Evolutionary conservation across 805 yeast genomes (phyloP).

Genomic region (Candida takata): DNA sequence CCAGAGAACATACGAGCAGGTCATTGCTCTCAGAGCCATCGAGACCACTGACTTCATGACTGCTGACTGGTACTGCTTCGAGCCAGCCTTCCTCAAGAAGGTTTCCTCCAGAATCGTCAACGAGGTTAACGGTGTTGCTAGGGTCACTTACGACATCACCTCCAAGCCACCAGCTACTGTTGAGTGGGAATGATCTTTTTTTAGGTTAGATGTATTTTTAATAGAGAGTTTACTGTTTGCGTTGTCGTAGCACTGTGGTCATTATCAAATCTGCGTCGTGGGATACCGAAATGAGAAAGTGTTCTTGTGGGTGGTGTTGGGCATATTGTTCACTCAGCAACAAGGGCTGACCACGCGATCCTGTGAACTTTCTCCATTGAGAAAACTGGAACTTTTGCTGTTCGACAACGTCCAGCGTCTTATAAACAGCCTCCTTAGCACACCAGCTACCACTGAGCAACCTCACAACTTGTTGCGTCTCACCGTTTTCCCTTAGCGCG

Average conservation of each 20-base stretch:
- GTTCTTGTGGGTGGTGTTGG: slow-evolving; percentile 28
- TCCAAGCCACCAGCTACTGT: slow-evolving; percentile 99
- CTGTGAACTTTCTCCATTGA: slow-evolving; percentile 48
- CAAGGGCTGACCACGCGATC: slow-evolving; percentile 36
- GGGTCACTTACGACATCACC: slow-evolving; percentile 97
- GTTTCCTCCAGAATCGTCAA: slow-evolving; percentile 95
- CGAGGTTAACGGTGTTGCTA: slow-evolving; percentile 98
- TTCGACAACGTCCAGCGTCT: slow-evolving; percentile 41
- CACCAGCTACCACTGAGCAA: slow-evolving; percentile 62
- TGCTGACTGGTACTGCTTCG: slow-evolving; percentile 97
- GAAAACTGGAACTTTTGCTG: slow-evolving; percentile 50
- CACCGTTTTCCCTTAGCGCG: slow-evolving; percentile 9
- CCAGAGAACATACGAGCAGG: slow-evolving; percentile 98
- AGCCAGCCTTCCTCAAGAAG: slow-evolving; percentile 82
- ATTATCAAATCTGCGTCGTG: slow-evolving; percentile 59
- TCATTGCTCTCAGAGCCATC: slow-evolving; percentile 96
- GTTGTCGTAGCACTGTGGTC: slow-evolving; percentile 46
- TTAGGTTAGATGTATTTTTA: background rate
- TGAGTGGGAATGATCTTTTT: slow-evolving; percentile 79
- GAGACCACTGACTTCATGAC: slow-evolving; percentile 99
- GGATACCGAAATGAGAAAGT: slow-evolving; percentile 47
- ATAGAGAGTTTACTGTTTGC: background rate
- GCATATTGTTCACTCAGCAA: slow-evolving; percentile 30
- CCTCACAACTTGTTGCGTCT: slow-evolving; percentile 24
- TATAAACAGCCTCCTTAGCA: slow-evolving; percentile 66